Percentiles rank a stretch among this genome's conserved stretches.
These are phyloP conservation scores for Cyberlindnera subsufficiens DNA, from an alignment of 805 yeast genomes.

Conservation along the genomic window DNA sequence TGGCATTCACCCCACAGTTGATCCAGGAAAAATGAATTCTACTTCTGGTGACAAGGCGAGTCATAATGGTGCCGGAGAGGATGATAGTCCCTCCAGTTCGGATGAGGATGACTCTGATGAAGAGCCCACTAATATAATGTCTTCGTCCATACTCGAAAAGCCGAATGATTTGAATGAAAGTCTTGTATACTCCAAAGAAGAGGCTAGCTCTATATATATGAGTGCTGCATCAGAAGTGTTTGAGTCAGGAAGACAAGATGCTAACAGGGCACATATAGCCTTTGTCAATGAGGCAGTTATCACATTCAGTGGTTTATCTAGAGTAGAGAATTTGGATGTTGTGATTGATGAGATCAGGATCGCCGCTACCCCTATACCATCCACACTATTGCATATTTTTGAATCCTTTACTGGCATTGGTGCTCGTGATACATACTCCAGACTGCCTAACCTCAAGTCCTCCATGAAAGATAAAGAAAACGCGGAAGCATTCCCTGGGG, in stretches of 20 bases:
- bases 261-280: constrained; percentile 15
- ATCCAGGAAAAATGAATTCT: constrained; percentile 15
- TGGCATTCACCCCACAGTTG: constrained; percentile 34
- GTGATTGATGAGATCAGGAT: constrained; percentile 34
- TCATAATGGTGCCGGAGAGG: constrained; percentile 2
- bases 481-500: too few species aligned
- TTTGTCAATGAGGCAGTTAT: constrained; percentile 30
- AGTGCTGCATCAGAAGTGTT: constrained; percentile 64
- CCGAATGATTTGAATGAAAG: constrained; percentile 39
- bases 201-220: constrained; percentile 71
- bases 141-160: constrained; percentile 22
- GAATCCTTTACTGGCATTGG: constrained; percentile 20
- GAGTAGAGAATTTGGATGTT: constrained; percentile 26
- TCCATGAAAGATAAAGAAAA: constrained; percentile 1
- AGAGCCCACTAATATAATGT: constrained; percentile 25
- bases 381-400: constrained; percentile 18
- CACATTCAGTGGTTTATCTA: constrained; percentile 42
- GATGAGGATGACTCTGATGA: constrained; percentile 22
- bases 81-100: neutral
- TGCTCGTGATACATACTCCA: constrained; percentile 3
- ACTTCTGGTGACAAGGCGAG: constrained; percentile 7
- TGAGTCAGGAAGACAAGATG: constrained; percentile 13
- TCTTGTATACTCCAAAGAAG: constrained; percentile 60
- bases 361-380: constrained; percentile 33
- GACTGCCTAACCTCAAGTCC: constrained; percentile 8